These are phyloP conservation scores for Fusarium sp. DNA, from an alignment of 2,329 filamentous ascomycete genomes.

Conservation along the genomic window DNA sequence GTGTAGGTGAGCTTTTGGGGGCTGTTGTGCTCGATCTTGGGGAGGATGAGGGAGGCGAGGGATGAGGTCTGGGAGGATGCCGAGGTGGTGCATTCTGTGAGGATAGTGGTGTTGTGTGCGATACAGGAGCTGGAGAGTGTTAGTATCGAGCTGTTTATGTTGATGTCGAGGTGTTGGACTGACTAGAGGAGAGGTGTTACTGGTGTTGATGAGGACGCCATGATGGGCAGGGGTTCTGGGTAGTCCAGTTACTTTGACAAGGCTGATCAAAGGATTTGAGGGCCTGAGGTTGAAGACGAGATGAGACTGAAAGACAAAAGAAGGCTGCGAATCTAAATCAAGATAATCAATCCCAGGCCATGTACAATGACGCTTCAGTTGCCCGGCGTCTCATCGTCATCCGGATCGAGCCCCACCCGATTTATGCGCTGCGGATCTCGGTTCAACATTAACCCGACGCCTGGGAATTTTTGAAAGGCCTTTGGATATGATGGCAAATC, in stretches of 20 bases:
- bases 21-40: slow-evolving; percentile 85
- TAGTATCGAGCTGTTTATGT: slow-evolving; percentile 3
- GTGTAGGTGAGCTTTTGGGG: slow-evolving; percentile 94
- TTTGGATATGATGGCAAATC: slow-evolving; percentile 32
- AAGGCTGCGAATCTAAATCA: slow-evolving; percentile 2
- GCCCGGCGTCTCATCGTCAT: slow-evolving; percentile 39
- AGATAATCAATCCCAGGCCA: slow-evolving; percentile 9
- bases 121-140: slow-evolving; percentile 79
- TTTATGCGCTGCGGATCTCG: slow-evolving; percentile 20
- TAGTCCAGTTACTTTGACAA: not conserved
- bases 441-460: slow-evolving; percentile 37
- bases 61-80: slow-evolving; percentile 85
- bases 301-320: slow-evolving; percentile 7
- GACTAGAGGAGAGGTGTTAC: slow-evolving; percentile 80
- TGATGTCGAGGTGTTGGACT: slow-evolving; percentile 46
- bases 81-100: slow-evolving; percentile 90
- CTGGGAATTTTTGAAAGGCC: slow-evolving; percentile 37
- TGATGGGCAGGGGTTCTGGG: slow-evolving; percentile 48
- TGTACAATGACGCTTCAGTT: slow-evolving; percentile 41
- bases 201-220: slow-evolving; percentile 77
- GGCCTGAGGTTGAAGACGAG: not conserved
- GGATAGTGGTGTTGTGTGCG: slow-evolving; percentile 91
- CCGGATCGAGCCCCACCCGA: slow-evolving; percentile 32
- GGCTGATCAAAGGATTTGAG: not conserved
- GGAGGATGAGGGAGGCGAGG: slow-evolving; percentile 92